These are phyloP conservation scores for Podila epigama DNA, from an alignment of 192 early-diverging fungal species.

Conservation along the genomic window DNA sequence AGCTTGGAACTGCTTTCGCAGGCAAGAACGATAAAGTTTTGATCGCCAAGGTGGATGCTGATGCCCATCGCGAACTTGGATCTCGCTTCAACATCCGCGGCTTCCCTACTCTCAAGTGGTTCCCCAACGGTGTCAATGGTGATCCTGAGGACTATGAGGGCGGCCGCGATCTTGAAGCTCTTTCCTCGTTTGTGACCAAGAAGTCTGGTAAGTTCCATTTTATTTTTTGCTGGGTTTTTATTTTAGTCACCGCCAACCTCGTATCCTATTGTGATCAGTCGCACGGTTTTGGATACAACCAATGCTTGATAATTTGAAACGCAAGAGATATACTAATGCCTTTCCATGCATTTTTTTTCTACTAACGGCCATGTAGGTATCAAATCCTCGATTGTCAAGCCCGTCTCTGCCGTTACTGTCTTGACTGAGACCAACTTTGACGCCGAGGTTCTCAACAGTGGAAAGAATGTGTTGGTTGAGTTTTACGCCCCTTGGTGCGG, in stretches of 20 bases:
- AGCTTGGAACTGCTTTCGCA: conserved; percentile 79
- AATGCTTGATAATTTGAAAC: too few species aligned
- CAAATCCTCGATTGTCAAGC: conserved; percentile 74
- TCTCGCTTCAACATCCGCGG: conserved; percentile 77
- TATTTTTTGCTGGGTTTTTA: background rate
- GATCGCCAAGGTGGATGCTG: conserved; percentile 91
- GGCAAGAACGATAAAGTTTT: conserved; percentile 78
- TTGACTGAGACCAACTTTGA: conserved; percentile 83
- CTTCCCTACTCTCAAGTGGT: conserved; percentile 94
- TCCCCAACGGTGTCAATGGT: conserved; percentile 80
- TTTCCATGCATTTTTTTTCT: too few species aligned
- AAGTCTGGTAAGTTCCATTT: conserved; percentile 68
- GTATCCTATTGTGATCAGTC: too few species aligned
- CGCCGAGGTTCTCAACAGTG: conserved; percentile 70
- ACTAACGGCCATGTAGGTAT: conserved; percentile 49
- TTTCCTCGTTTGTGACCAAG: conserved; percentile 78
- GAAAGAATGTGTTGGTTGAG: conserved; percentile 86
- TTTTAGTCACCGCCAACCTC: background rate
- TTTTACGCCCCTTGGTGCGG: conserved; percentile 97
- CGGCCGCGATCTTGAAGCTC: conserved; percentile 84
- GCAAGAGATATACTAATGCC: too few species aligned
- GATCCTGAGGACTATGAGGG: conserved; percentile 81
- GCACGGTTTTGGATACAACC: too few species aligned
- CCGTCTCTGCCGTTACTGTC: conserved; percentile 68
- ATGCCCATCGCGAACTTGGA: conserved; percentile 86